phyloP scores from a whole-genome alignment of 805 yeast species.

The Starmerella bombicola region DNA sequence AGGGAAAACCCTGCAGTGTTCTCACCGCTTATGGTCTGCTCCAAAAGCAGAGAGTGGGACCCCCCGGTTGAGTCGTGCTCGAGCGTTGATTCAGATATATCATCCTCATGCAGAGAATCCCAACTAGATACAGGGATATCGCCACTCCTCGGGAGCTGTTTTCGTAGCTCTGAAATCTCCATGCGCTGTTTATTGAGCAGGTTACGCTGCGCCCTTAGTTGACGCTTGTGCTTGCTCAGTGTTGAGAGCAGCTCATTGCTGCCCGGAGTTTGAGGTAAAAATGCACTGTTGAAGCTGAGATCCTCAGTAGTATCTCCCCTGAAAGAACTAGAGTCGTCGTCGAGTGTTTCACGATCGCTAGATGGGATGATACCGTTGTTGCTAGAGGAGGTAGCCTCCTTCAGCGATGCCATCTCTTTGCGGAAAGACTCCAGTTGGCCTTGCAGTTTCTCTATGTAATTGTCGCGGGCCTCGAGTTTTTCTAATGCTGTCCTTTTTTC shows the following conservation, averaged over 20 bases:
- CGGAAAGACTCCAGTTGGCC: conserved; percentile 6
- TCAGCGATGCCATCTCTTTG: background rate
- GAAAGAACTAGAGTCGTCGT: background rate
- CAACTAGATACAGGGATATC: background rate
- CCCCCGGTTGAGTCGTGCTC: background rate
- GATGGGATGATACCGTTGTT: background rate
- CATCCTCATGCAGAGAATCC: background rate
- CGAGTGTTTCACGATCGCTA: background rate
- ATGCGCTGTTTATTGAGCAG: conserved; percentile 5
- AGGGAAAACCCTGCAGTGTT: conserved; percentile 1
- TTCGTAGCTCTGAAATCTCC: conserved; percentile 9
- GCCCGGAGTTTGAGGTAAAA: conserved; percentile 5
- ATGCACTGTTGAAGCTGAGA: background rate
- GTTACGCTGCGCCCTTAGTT: background rate
- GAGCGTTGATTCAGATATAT: background rate
- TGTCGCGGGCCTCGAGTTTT: conserved; percentile 9
- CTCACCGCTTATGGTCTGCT: background rate
- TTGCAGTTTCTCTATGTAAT: conserved; percentile 10
- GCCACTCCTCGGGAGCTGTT: conserved; percentile 4
- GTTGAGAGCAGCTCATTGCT: conserved; percentile 6
- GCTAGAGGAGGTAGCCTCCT: background rate
- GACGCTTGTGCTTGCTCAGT: conserved; percentile 1
- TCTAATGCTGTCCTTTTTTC: conserved; percentile 1
- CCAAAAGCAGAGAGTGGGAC: too few species aligned
- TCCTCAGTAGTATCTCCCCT: conserved; percentile 3